A percentile compares a stretch with the other conserved stretches of the same genome.
Conservation (phyloP, 768 basidiomycete genomes). For the Kwoniella mangroviensis region DNA sequence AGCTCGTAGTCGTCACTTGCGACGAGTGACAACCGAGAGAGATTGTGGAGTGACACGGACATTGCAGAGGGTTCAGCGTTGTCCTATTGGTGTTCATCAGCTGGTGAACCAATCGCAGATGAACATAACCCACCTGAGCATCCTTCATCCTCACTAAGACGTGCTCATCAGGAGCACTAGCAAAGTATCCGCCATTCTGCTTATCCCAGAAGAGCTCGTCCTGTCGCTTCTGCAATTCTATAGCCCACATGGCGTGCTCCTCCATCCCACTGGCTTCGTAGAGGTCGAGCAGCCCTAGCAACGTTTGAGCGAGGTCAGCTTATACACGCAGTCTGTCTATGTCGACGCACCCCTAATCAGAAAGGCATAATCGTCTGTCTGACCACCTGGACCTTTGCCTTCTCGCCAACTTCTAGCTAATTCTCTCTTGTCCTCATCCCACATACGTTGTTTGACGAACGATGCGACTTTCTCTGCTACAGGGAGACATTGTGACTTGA, state of each 20-base stretch:
- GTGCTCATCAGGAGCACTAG: conserved; percentile 57
- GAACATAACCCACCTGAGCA: conserved; percentile 48
- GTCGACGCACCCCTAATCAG: conserved; percentile 41
- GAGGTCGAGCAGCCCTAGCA: conserved; percentile 55
- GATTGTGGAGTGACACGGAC: conserved; percentile 44
- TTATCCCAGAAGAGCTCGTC: conserved; percentile 60
- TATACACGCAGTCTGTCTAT: no score
- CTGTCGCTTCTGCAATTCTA: conserved; percentile 58
- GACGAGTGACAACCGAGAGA: conserved; percentile 38
- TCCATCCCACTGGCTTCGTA: conserved; percentile 59
- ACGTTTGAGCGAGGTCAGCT: not conserved
- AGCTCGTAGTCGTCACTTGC: conserved; percentile 31
- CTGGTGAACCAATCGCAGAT: not conserved
- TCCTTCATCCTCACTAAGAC: conserved; percentile 61
- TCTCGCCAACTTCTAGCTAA: conserved; percentile 58
- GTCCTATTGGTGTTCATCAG: conserved; percentile 22
- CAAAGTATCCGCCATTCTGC: conserved; percentile 60
- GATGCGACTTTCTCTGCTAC: conserved; percentile 32
- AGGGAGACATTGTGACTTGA: conserved; percentile 20
- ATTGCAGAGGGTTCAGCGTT: conserved; percentile 50
- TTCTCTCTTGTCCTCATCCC: conserved; percentile 41
- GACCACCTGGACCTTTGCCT: conserved; percentile 58
- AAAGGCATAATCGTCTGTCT: conserved; percentile 62
- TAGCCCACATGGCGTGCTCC: conserved; percentile 56
- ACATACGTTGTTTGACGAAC: conserved; percentile 45